A percentile compares a stretch with the other conserved stretches of the same genome.
Evolutionary conservation across 768 basidiomycete species (phyloP).

Genomic region (Auricularia sp.): DNA sequence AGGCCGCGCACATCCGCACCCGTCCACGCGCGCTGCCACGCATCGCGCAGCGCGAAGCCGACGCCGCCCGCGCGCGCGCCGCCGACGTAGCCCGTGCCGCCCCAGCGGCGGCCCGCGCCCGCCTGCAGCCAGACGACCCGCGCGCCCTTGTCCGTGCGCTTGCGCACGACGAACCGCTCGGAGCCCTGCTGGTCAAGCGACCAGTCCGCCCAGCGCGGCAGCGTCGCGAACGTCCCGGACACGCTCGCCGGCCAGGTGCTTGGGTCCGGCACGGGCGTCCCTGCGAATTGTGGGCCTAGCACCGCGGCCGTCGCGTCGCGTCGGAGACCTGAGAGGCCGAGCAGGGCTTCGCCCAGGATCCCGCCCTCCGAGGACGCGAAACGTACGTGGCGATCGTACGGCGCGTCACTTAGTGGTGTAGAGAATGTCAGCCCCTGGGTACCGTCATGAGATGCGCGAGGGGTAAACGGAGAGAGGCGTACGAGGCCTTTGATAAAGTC

Average conservation of each 20-base stretch:
- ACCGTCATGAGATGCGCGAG: neutral
- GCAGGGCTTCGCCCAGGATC: neutral
- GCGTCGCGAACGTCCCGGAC: neutral
- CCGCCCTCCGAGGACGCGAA: neutral
- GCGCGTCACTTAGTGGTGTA: neutral
- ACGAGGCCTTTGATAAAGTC: neutral
- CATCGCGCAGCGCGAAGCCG: neutral
- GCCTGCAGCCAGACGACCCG: neutral
- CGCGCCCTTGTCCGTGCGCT: neutral
- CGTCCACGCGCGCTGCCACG: neutral
- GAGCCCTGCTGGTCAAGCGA: neutral
- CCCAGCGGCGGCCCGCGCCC: neutral
- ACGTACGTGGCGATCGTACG: neutral
- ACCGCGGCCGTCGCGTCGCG: neutral
- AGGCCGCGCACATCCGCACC: neutral
- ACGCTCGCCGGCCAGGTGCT: neutral
- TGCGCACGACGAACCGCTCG: neutral
- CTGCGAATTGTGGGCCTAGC: neutral
- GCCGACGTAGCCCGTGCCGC: neutral
- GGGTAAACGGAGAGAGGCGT: neutral
- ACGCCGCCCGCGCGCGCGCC: neutral
- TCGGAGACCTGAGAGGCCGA: neutral
- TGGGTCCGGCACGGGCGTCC: neutral
- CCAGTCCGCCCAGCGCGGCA: neutral
- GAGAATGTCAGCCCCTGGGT: neutral